Evolutionary conservation across 2,329 filamentous ascomycete species (phyloP), one percentile per base, ranked within the genome.

Genomic region (Alternaria postmessia): DNA sequence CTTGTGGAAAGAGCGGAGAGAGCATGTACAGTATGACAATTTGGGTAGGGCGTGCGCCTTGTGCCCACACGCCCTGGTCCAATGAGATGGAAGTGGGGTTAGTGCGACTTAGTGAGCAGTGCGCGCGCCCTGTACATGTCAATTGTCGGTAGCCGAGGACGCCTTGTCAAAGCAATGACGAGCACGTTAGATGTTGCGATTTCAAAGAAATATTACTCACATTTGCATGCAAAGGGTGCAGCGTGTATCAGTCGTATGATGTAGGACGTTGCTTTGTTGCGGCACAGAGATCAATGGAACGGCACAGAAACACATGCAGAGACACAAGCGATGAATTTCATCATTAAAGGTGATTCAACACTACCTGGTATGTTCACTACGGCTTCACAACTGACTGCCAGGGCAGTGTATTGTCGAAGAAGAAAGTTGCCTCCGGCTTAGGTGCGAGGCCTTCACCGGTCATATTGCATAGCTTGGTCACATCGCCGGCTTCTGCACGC

Each of bases 401-500:
- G 9, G 74, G 61, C 47, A 75, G 51, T 4, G 62, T 67, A 18
- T 65, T 62, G 30, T 75, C 67, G 28, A 65, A 71, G 62, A 72
- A 73, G 59, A 75, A 75, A 3, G 64, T 72, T 20, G 69, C 67
- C 24, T 61, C 64, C 3, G 67, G 71, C 47, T 64, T 56, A 6
- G 61, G 58, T 8, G 54, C 44, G 30, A 64, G 39, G 18, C 18
- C 26, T 30, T 16, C 30, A 51, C 66, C 63, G 2, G 72, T 77
- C 7, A 69, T 64, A 43, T 75, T 75, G 46, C 84, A 85, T 51
- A 83, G 78, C 38, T 78, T 71, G 3, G 79, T 77, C 74, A 84
- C 88, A 67, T 83, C 80, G 18, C 87, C 85, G 24, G 84, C 81
- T 8, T 76, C 73, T 51, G 79, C 57, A 16, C 72, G 61, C 75